Base-by-base conservation (phyloP, 805 yeast genomes). In the Pichia cabralensis region DNA sequence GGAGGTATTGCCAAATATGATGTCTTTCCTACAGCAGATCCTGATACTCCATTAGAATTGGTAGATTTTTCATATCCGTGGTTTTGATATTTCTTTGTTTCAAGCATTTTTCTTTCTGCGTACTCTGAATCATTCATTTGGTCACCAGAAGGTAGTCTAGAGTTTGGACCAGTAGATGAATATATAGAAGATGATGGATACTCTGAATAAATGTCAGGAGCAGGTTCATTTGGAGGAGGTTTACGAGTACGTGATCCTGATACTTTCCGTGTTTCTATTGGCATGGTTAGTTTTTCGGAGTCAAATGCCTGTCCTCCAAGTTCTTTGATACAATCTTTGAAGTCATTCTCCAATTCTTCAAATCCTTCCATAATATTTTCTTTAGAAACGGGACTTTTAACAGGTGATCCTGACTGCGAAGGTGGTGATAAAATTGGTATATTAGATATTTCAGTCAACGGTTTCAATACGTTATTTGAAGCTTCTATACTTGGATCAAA, bases 261-360 rank as follows among this genome's bases (percentile, higher is more conserved):
- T 2, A 31, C 28, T 13, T 25, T 25, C 5, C 25, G 24, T 13
- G 3, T 6, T 19, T 31, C 22, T 9, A n/a, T n/a, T n/a, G n/a
- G n/a, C n/a, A n/a, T n/a, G n/a, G n/a, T n/a, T n/a, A n/a, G n/a
- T n/a, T n/a, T n/a, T n/a, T 23, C 20, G 20, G 8, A 12, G 12
- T 27, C 17, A n/a, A 27, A 26, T 9, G 3, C 11, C 12, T 34
- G 38, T 7, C 21, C 25, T 19, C 34, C 31, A 11, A 27, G 26
- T 18, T 34, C 44, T 2, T 30, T 35, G 39, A 55, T 29, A 11
- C 52, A 43, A 16, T 44, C 50, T 44, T 41, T 42, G 18, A 55
- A 32, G 26, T 53, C 47, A 3, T 43, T 38, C 33, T 55, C 58
- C 12, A 55, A 34, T 25, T 49, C 40, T 28, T 52, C 58, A 25